Evolutionary conservation across 169 alveolate genomes (phyloP).

Genomic region (Fabrea salina): DNA sequence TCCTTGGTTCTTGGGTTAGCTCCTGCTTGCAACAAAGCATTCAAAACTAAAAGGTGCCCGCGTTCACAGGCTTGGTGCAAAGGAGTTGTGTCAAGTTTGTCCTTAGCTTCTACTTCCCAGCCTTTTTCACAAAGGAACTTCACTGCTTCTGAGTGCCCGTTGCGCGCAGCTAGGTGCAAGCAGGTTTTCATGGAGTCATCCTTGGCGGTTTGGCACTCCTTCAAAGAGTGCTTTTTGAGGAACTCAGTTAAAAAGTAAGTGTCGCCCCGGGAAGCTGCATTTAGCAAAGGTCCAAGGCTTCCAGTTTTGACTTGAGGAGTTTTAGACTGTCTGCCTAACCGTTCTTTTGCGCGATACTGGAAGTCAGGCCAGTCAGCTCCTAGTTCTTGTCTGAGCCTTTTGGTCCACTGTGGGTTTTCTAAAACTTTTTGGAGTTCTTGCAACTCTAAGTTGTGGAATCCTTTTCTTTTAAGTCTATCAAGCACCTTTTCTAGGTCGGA

Average conservation of each 20-base stretch:
- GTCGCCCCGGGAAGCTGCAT: slow-evolving; percentile 63
- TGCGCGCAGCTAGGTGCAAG: slow-evolving; percentile 66
- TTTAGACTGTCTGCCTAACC: slow-evolving; percentile 57
- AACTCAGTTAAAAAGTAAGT: slow-evolving; percentile 51
- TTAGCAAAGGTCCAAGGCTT: slow-evolving; percentile 46
- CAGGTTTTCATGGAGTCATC: slow-evolving; percentile 58
- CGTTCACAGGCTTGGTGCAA: slow-evolving; percentile 47
- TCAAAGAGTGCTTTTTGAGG: slow-evolving; percentile 35
- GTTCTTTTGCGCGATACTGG: slow-evolving; percentile 59
- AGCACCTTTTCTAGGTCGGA: not conserved
- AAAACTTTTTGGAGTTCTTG: slow-evolving; percentile 71
- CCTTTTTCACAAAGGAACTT: slow-evolving; percentile 52
- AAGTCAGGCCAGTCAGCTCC: slow-evolving; percentile 63
- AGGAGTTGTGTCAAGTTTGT: slow-evolving; percentile 65
- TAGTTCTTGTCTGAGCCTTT: slow-evolving; percentile 48
- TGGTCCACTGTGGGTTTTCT: slow-evolving; percentile 58
- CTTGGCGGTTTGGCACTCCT: not conserved
- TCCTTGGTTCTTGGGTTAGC: slow-evolving; percentile 53
- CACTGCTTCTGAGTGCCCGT: slow-evolving; percentile 53
- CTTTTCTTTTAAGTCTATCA: slow-evolving; percentile 62
- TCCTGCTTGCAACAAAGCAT: slow-evolving; percentile 35
- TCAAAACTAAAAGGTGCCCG: slow-evolving; percentile 46
- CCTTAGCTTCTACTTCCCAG: slow-evolving; percentile 58
- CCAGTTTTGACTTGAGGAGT: slow-evolving; percentile 38
- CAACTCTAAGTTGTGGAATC: slow-evolving; percentile 60